Conservation (phyloP, 2,329 filamentous ascomycete species). For the Pseudogymnoascus sp. region DNA sequence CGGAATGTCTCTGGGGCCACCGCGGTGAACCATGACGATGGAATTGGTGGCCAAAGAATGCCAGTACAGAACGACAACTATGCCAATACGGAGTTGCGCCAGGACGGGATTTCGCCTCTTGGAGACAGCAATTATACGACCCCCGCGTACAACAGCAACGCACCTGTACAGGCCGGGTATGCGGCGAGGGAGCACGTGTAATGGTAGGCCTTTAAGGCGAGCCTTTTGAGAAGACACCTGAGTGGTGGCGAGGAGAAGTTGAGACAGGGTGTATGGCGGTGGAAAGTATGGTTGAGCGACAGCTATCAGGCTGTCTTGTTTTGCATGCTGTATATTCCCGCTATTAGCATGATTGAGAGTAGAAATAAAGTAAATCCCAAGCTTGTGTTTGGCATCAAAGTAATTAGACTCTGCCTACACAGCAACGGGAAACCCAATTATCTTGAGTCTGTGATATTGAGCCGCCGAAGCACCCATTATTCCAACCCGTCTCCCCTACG, state of each 20-base stretch:
- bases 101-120: background rate
- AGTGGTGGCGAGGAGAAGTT: background rate
- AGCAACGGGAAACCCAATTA: background rate
- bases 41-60: background rate
- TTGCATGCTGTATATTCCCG: background rate
- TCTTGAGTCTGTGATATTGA: background rate
- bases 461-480: background rate
- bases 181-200: background rate
- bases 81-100: background rate
- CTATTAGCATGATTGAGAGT: background rate
- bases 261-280: background rate
- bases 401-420: too few relatives aligned
- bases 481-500: background rate
- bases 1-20: slow-evolving; percentile 3
- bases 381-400: background rate
- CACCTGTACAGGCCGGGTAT: background rate
- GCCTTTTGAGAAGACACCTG: background rate
- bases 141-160: background rate
- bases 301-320: background rate
- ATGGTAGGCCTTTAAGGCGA: background rate
- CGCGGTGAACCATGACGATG: background rate
- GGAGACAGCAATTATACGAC: background rate
- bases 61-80: background rate
- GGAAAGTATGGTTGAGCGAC: background rate
- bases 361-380: background rate